Evolutionary conservation across 1,284 basidiomycete species (phyloP), one percentile per base, ranked within the genome.

Genomic region (Moniliophthora roreri): DNA sequence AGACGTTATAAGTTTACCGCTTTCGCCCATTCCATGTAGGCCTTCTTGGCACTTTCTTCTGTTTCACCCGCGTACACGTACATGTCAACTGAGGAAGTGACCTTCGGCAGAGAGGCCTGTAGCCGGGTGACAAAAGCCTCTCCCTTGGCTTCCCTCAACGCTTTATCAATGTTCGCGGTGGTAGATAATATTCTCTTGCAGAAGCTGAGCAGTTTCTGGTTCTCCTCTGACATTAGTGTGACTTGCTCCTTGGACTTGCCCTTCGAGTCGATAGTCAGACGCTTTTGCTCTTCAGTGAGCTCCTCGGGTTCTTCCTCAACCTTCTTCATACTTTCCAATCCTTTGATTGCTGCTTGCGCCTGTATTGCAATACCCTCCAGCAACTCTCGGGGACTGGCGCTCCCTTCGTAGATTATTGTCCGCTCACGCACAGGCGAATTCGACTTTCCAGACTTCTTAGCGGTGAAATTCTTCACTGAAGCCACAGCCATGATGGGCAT

Each of bases 401-500:
- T 88, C 34, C 93, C 93, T 74, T 95, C 93, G 66, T 96, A 97
- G 26, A 89, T 69, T 56, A 94, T 86, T 1, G 82, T 85, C 23
- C 90, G 84, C 66, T 92, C 90, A 44, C 88, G 83, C 42, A 84
- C 75, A 6, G 77, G 74, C 4, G 76, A 69, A 51, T 72, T 75
- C 38, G 69, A 66, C 53, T 72, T 76, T 6, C 69, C 54, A 15
- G 73, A 63, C 54, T 77, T 82, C 72, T 79, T 84, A 5, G 80
- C 73, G 11, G 75, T 73, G 11, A 84, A 71, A 3, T 78, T 73
- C 65, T 87, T 89, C 26, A 84, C 78, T n/a, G 85, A 86, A 3
- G 79, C 72, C 18, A 83, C 79, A 2, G 89, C 84, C 93, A 95
- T 95, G 65, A 93, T 93, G 1, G 93, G 93, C 92, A 95, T 95